Percentiles rank a stretch among this genome's conserved stretches.
Evolutionary conservation across 2,329 filamentous ascomycete species (phyloP).

Genomic region (Neopestalotiopsis sp.): DNA sequence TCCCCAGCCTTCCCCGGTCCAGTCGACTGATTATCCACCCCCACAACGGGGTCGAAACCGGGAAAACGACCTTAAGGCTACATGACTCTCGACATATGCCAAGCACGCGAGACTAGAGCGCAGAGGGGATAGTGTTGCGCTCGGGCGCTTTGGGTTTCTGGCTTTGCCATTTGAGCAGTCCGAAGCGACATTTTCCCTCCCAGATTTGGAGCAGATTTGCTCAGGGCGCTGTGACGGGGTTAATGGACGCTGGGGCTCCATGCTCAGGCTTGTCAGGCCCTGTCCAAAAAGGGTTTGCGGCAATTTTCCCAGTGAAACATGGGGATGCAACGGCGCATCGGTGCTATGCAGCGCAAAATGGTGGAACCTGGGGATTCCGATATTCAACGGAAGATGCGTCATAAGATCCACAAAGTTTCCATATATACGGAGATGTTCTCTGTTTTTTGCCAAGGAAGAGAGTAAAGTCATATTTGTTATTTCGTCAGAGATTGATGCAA

Average conservation of each 20-base stretch:
- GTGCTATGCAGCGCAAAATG: not conserved
- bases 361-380: not conserved
- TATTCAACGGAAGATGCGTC: not conserved
- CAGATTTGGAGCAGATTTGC: too few species aligned
- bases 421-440: not conserved
- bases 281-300: not conserved
- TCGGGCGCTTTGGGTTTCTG: not conserved
- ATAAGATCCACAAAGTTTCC: not conserved
- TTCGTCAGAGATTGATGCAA: not conserved
- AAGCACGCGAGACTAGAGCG: not conserved
- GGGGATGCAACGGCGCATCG: not conserved
- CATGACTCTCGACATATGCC: not conserved
- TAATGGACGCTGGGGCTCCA: too few species aligned
- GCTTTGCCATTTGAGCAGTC: not conserved
- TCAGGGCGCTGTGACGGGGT: not conserved
- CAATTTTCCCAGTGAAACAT: not conserved
- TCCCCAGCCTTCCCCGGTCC: not conserved
- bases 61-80: not conserved
- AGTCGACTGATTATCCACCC: slow-evolving; percentile 2
- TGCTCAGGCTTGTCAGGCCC: not conserved
- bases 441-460: not conserved
- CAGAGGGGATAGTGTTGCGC: not conserved
- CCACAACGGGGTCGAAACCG: not conserved
- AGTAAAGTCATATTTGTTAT: not conserved
- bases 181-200: not conserved